Evolutionary conservation across 305 asterid genomes (phyloP).

Genomic region (Solanum hybrid): DNA sequence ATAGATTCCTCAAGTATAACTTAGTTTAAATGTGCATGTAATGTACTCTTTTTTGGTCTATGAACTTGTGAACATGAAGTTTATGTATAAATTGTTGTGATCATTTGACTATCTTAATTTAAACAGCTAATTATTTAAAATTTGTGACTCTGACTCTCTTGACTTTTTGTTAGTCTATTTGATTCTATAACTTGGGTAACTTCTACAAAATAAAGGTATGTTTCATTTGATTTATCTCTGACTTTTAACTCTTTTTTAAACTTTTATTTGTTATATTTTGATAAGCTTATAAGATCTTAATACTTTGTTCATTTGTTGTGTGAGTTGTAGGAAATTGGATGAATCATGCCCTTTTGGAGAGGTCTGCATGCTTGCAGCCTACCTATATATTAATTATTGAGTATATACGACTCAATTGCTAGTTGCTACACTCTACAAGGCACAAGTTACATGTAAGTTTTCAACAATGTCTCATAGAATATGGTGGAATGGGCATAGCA

Average conservation of each 20-base stretch:
- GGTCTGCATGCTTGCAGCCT: background rate
- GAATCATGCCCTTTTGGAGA: background rate
- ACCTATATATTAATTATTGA: background rate
- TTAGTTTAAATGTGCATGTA: background rate
- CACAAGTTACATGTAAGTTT: background rate
- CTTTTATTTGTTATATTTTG: background rate
- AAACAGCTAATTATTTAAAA: background rate
- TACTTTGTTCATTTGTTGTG: background rate
- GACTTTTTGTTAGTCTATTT: background rate
- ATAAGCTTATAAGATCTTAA: background rate
- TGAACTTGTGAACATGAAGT: background rate
- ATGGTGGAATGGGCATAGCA: background rate
- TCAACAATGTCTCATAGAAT: background rate
- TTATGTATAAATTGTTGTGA: background rate
- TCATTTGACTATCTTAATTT: background rate
- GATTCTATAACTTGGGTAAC: background rate
- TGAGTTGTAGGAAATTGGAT: background rate
- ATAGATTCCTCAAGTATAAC: background rate
- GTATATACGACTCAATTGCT: background rate
- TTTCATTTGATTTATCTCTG: background rate
- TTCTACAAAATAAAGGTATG: background rate
- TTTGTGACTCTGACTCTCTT: background rate
- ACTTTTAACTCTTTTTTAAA: background rate
- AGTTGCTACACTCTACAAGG: background rate
- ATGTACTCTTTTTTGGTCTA: background rate